A percentile compares a stretch with the other conserved stretches of the same genome.
Evolutionary conservation across 1,284 basidiomycete species (phyloP).

Genomic region (Puccinia polysora): DNA sequence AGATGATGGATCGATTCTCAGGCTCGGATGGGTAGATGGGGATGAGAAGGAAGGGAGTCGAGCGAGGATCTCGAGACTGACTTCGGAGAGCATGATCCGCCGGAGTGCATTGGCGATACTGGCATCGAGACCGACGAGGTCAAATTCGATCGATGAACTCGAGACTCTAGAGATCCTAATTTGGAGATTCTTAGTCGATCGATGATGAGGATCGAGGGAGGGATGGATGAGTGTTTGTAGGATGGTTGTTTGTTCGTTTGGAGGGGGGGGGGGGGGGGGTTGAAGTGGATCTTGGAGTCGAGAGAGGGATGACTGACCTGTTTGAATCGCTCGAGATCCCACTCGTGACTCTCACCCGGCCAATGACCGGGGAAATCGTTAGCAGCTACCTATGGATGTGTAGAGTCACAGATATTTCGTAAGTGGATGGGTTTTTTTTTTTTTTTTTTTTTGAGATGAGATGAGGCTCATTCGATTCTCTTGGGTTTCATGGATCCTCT

Average conservation of each 20-base stretch:
- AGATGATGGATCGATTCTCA: background rate
- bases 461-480: no score
- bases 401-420: slow-evolving; percentile 82
- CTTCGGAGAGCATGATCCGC: slow-evolving; percentile 88
- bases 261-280: slow-evolving; percentile 95
- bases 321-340: slow-evolving; percentile 71
- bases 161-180: slow-evolving; percentile 73
- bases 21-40: no score
- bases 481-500: no score
- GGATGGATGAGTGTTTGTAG: slow-evolving; percentile 86
- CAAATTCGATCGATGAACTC: slow-evolving; percentile 80
- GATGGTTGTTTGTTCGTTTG: no score
- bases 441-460: slow-evolving; percentile 7
- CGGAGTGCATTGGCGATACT: slow-evolving; percentile 92
- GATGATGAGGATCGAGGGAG: slow-evolving; percentile 62
- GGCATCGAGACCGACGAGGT: slow-evolving; percentile 91
- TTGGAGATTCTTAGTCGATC: slow-evolving; percentile 61
- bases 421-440: slow-evolving; percentile 59
- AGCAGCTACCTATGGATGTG: slow-evolving; percentile 71
- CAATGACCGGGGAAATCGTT: slow-evolving; percentile 83
- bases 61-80: slow-evolving; percentile 56
- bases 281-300: slow-evolving; percentile 90
- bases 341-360: slow-evolving; percentile 74
- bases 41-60: background rate
- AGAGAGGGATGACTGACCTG: slow-evolving; percentile 61